These are phyloP conservation scores for Xylariaceae sp. DNA, from an alignment of 2,329 filamentous ascomycete species.

Conservation along the genomic window DNA sequence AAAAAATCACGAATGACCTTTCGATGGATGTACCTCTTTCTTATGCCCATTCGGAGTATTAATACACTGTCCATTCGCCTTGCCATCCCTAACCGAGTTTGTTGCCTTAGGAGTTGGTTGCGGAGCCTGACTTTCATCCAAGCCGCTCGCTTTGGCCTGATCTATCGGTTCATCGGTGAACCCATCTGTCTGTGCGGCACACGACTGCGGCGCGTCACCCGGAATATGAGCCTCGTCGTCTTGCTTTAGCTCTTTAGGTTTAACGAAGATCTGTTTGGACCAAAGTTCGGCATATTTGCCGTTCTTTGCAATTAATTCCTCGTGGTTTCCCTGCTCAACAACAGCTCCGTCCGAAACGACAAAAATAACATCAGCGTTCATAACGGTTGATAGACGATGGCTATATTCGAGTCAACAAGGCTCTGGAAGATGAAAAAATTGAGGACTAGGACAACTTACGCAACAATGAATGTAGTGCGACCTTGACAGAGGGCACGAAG, in stretches of 20 bases:
- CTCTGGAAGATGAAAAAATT: background rate
- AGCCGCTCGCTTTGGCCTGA: conserved; percentile 2
- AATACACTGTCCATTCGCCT: conserved; percentile 30
- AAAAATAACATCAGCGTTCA: conserved; percentile 69
- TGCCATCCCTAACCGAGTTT: conserved; percentile 21
- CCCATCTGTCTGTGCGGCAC: conserved; percentile 26
- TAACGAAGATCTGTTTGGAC: conserved; percentile 63
- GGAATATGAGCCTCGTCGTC: conserved; percentile 22
- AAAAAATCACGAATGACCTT: conserved; percentile 44
- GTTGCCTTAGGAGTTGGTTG: conserved; percentile 11
- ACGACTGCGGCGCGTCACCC: background rate
- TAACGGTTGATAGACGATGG: conserved; percentile 71
- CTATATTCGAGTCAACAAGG: conserved; percentile 39
- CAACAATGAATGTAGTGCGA: conserved; percentile 69
- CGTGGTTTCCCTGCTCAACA: conserved; percentile 65
- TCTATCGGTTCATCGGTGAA: conserved; percentile 18
- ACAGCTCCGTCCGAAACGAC: conserved; percentile 66
- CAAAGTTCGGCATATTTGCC: conserved; percentile 68
- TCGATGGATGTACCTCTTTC: conserved; percentile 54
- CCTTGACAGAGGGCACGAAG: conserved; percentile 60
- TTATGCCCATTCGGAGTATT: conserved; percentile 42
- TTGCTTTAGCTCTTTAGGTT: conserved; percentile 47
- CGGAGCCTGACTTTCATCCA: conserved; percentile 11
- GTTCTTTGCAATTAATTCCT: conserved; percentile 57
- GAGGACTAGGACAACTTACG: conserved; percentile 45